A percentile compares a stretch with the other conserved stretches of the same genome.
These are phyloP conservation scores for Alternaria sp. DNA, from an alignment of 2,329 filamentous ascomycete species.

Conservation along the genomic window DNA sequence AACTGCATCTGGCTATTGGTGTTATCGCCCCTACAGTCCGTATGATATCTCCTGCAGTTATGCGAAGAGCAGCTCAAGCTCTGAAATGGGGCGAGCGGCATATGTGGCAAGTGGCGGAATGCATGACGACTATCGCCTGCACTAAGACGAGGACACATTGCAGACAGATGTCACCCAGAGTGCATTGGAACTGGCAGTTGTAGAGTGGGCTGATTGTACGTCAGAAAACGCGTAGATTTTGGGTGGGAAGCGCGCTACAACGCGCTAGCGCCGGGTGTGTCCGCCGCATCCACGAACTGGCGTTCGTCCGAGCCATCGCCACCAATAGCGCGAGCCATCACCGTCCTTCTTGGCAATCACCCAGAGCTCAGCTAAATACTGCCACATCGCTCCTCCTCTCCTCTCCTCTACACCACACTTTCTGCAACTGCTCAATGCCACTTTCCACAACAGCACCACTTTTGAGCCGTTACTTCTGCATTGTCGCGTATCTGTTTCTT, in stretches of 20 bases:
- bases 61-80: background rate
- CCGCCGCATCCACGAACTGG: conserved; percentile 7
- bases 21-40: background rate
- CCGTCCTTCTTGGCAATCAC: background rate
- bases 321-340: conserved; percentile 6
- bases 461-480: conserved; percentile 6
- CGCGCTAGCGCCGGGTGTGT: conserved; percentile 11
- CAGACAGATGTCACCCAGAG: background rate
- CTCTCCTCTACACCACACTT: conserved; percentile 12
- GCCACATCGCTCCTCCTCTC: conserved; percentile 6
- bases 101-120: background rate
- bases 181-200: background rate
- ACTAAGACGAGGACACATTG: background rate
- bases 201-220: background rate
- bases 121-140: background rate
- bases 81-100: background rate
- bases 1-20: background rate
- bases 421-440: conserved; percentile 13
- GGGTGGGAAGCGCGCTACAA: background rate
- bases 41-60: background rate
- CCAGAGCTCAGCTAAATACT: conserved; percentile 2
- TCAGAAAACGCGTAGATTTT: conserved; percentile 1
- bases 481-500: conserved; percentile 11
- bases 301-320: conserved; percentile 14
- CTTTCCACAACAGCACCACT: conserved; percentile 8